Percentiles rank a stretch among this genome's conserved stretches.
Conservation (phyloP, 2,329 filamentous ascomycete species). For the Cadophora malorum region DNA sequence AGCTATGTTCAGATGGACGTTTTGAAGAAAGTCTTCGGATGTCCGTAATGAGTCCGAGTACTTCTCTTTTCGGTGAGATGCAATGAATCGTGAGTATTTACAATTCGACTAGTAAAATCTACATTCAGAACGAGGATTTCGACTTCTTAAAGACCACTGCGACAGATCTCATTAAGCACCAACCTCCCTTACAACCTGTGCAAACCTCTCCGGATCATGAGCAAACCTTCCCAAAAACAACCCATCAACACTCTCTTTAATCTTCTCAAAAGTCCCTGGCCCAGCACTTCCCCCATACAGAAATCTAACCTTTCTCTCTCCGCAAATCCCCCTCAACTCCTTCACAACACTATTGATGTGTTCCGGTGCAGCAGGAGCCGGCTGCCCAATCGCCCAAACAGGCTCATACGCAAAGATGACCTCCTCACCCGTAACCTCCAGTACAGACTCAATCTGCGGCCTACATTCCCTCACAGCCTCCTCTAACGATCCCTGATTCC, state of each 20-base stretch:
- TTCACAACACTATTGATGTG: conserved; percentile 70
- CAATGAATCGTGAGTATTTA: neutral
- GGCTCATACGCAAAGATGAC: conserved; percentile 86
- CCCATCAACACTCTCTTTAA: conserved; percentile 76
- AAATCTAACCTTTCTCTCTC: conserved; percentile 70
- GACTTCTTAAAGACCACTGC: neutral
- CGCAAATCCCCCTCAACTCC: conserved; percentile 54
- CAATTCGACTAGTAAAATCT: neutral
- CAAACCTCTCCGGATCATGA: conserved; percentile 75
- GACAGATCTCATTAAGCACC: conserved; percentile 5
- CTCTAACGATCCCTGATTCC: conserved; percentile 56
- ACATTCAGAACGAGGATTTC: neutral
- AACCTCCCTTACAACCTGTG: conserved; percentile 72
- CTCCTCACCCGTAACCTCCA: conserved; percentile 64
- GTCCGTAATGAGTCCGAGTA: conserved; percentile 4
- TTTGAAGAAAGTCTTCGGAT: neutral
- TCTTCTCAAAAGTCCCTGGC: conserved; percentile 72
- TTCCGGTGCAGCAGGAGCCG: conserved; percentile 71
- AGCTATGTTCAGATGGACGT: neutral
- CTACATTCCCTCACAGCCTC: conserved; percentile 70
- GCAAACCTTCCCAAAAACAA: conserved; percentile 83
- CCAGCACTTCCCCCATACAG: conserved; percentile 86
- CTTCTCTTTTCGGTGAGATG: neutral
- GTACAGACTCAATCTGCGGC: conserved; percentile 67
- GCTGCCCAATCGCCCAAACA: conserved; percentile 85